These are phyloP conservation scores for Aechmea fasciata DNA, from an alignment of 176 grass and related monocot species.

Conservation along the genomic window DNA sequence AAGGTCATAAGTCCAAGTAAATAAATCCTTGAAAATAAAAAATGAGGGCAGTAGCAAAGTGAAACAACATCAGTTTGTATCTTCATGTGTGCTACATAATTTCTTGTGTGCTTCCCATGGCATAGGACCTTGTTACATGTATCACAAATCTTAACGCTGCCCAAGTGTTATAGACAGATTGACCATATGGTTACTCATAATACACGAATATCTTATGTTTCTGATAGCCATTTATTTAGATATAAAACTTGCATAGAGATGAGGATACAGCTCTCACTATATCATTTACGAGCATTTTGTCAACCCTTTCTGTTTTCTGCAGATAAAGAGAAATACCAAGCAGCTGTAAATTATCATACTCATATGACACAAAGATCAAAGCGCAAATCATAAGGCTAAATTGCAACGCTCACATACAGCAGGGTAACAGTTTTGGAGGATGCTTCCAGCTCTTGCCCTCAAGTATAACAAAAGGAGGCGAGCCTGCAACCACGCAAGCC, in stretches of 20 bases:
- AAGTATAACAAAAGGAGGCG: conserved; percentile 67
- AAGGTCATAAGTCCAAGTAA: too few relatives aligned
- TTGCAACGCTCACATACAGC: conserved; percentile 37
- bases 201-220: neutral
- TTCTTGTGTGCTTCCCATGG: too few relatives aligned
- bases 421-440: conserved; percentile 79
- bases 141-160: neutral
- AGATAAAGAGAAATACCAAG: conserved; percentile 22
- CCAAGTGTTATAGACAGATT: neutral
- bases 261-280: conserved; percentile 93
- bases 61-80: too few relatives aligned
- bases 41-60: too few relatives aligned
- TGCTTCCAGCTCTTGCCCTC: conserved; percentile 54
- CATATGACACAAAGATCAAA: neutral
- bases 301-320: conserved; percentile 70
- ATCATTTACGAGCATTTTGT: conserved; percentile 53
- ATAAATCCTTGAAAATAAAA: too few relatives aligned
- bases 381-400: conserved; percentile 12
- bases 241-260: conserved; percentile 13
- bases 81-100: too few relatives aligned
- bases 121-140: too few relatives aligned
- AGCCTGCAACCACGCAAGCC: conserved; percentile 56
- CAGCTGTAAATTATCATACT: neutral
- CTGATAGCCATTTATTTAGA: neutral
- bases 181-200: neutral